Conservation (phyloP, 108 stramenopile species). For the Mediolabrus comicus region DNA sequence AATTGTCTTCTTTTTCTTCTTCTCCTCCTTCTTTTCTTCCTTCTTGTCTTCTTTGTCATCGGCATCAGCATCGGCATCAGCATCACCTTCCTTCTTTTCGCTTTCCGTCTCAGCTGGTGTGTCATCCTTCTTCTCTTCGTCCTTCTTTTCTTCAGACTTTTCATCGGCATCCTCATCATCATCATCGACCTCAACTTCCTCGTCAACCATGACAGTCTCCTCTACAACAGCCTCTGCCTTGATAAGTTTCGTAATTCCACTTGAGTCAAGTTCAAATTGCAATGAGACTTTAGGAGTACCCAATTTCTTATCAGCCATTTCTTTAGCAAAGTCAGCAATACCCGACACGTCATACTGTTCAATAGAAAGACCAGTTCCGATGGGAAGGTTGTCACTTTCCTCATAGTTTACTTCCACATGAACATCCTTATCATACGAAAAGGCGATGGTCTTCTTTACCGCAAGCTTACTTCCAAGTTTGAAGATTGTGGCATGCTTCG, state of each 20-base stretch:
- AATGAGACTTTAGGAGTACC: conserved; percentile 95
- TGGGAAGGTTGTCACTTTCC: conserved; percentile 72
- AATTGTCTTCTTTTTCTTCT: conserved; percentile 80
- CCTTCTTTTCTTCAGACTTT: conserved; percentile 23
- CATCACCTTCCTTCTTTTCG: conserved; percentile 35
- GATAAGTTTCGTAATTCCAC: conserved; percentile 82
- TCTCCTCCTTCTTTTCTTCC: conserved; percentile 71
- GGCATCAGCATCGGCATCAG: conserved; percentile 36
- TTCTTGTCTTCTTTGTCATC: conserved; percentile 20
- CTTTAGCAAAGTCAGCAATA: conserved; percentile 87
- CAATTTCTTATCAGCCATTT: conserved; percentile 89
- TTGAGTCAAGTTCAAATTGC: conserved; percentile 88
- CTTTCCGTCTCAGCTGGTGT: conserved; percentile 34
- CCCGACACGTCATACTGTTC: conserved; percentile 92
- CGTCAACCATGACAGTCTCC: conserved; percentile 79
- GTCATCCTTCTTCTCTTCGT: conserved; percentile 19
- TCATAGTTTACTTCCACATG: conserved; percentile 83
- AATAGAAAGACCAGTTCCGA: conserved; percentile 60
- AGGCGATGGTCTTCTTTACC: conserved; percentile 94
- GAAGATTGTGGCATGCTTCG: conserved; percentile 90
- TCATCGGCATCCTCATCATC: conserved; percentile 52
- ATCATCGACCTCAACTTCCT: conserved; percentile 83
- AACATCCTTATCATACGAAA: conserved; percentile 91
- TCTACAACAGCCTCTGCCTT: conserved; percentile 96
- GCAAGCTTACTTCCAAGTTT: conserved; percentile 79